These are phyloP conservation scores for Nidularia sp. DNA, from an alignment of 768 basidiomycete genomes.

Conservation along the genomic window DNA sequence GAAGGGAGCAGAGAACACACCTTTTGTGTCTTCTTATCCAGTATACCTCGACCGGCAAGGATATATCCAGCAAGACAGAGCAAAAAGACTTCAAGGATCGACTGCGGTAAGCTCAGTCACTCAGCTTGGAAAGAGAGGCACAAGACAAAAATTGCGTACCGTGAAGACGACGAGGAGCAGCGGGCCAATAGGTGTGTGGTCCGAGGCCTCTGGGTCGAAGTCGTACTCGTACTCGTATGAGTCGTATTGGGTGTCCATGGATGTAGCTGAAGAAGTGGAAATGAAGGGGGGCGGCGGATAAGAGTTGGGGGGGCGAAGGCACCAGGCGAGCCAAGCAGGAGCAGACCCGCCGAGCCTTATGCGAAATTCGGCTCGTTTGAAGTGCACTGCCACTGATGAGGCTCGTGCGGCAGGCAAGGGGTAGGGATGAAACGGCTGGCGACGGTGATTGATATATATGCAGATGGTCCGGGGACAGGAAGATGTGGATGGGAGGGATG, in stretches of 20 bases:
- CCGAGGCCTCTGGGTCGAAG: background rate
- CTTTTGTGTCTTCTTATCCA: conserved; percentile 89
- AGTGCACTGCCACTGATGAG: background rate
- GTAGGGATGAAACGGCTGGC: no score
- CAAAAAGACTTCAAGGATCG: conserved; percentile 85
- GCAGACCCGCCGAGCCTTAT: background rate
- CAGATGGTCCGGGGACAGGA: no score
- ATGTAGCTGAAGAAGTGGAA: background rate
- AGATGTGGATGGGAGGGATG: no score
- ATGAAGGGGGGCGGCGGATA: background rate
- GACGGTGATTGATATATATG: no score
- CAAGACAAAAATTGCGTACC: conserved; percentile 25
- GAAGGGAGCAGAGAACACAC: conserved; percentile 30
- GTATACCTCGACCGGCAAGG: conserved; percentile 73
- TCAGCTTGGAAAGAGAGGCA: conserved; percentile 1
- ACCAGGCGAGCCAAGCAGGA: background rate
- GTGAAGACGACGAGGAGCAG: conserved; percentile 57
- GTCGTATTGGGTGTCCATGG: background rate
- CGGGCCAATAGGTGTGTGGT: conserved; percentile 28
- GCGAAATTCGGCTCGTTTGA: background rate
- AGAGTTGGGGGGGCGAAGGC: background rate
- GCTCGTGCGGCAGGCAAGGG: no score
- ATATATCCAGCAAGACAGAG: conserved; percentile 82
- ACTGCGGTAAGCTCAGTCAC: conserved; percentile 37
- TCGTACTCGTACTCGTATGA: background rate